Conservation (phyloP, 805 yeast genomes). For the Candida tammaniensis region DNA sequence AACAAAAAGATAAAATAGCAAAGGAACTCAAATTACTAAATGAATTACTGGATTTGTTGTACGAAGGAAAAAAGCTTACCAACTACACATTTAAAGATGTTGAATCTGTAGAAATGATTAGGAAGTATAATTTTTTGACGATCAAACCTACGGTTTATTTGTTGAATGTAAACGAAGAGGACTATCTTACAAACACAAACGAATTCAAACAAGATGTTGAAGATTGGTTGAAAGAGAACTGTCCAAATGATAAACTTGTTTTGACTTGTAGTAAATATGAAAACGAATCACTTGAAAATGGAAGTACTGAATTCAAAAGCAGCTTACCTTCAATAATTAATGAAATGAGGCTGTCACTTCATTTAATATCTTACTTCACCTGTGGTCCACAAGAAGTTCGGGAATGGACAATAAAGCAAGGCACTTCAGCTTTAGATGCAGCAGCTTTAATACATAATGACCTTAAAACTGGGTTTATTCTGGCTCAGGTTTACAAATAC, state of each 20-base stretch:
- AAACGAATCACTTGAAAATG: conserved; percentile 27
- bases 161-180: conserved; percentile 70
- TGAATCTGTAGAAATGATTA: conserved; percentile 62
- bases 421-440: conserved; percentile 80
- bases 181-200: conserved; percentile 53
- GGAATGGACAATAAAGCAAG: conserved; percentile 83
- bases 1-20: conserved; percentile 21
- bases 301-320: conserved; percentile 31
- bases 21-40: conserved; percentile 30
- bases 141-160: conserved; percentile 86
- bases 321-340: conserved; percentile 63
- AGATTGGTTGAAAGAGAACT: conserved; percentile 64
- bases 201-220: conserved; percentile 50
- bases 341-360: conserved; percentile 64
- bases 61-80: conserved; percentile 59
- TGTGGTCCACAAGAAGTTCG: conserved; percentile 83
- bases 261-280: conserved; percentile 50
- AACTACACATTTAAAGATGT: conserved; percentile 57
- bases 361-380: conserved; percentile 80
- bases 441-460: conserved; percentile 91
- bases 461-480: conserved; percentile 73
- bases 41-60: conserved; percentile 30
- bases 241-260: conserved; percentile 52
- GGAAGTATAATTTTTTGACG: conserved; percentile 70
- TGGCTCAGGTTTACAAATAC: conserved; percentile 71